phyloP scores from a whole-genome alignment of 2,329 filamentous ascomycete species.

The Ophiostoma ips region DNA sequence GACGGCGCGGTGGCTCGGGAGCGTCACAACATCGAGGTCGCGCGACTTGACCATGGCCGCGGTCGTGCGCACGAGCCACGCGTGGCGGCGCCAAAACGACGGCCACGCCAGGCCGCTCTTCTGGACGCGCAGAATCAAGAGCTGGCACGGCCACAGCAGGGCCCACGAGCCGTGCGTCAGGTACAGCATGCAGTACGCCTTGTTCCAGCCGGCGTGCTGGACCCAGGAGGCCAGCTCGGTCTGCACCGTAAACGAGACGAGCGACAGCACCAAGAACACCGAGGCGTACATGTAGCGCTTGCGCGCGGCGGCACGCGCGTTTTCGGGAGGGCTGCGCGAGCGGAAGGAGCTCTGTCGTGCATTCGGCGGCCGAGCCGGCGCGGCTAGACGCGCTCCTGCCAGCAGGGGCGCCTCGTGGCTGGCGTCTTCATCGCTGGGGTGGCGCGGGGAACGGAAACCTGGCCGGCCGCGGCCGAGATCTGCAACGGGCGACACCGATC shows the following conservation, averaged over 20 bases:
- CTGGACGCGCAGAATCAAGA: conserved; percentile 66
- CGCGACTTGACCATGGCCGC: conserved; percentile 75
- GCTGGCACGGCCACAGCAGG: conserved; percentile 74
- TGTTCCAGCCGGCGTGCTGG: conserved; percentile 87
- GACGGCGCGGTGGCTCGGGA: neutral
- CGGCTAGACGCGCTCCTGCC: neutral
- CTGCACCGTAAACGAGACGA: conserved; percentile 83
- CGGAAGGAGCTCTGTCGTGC: conserved; percentile 55
- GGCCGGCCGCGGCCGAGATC: neutral
- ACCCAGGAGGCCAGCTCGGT: conserved; percentile 94
- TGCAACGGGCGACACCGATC: neutral
- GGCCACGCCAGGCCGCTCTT: conserved; percentile 67
- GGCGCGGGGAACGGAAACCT: neutral
- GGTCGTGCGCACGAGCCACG: conserved; percentile 36
- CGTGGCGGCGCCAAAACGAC: conserved; percentile 64
- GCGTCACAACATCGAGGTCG: conserved; percentile 40
- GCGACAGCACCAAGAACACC: conserved; percentile 67
- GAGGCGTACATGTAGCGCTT: conserved; percentile 79
- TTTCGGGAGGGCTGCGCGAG: conserved; percentile 58
- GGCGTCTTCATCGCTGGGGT: neutral
- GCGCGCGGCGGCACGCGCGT: conserved; percentile 45
- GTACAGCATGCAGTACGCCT: conserved; percentile 99
- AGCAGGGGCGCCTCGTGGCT: neutral
- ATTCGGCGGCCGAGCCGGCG: neutral
- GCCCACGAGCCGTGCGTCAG: conserved; percentile 92